Base-by-base conservation (phyloP, 257 asterid genomes). In the Solanum neorickii region DNA sequence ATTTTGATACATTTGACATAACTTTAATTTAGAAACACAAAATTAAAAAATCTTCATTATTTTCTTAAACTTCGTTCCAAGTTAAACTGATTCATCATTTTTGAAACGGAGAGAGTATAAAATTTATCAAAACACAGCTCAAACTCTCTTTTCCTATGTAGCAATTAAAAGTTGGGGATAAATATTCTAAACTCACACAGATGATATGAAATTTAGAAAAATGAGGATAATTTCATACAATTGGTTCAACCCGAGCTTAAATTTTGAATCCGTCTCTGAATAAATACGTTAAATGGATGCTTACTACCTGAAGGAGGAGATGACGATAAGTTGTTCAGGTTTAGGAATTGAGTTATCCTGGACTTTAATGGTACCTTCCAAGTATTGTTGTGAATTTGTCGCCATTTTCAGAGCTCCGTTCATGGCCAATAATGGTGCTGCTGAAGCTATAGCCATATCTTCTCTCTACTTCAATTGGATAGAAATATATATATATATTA, bases 281-380 rank as follows among this genome's bases (percentile, higher is more conserved):
- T 66, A 25, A 66, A 11, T 5, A 6, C 39, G 5, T 9, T 41
- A 41, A 6, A 7, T 75, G 21, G 56, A 21, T 76, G 15, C 23
- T 44, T 88, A 93, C 99, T 88, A 94, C 99, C 98, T 90, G 98
- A 95, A 39, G 96, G 98, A 37, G 60, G 99, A 94, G 98, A 94
- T 94, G 88, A 94, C 93, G 84, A 97, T 90, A 82, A 94, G 98
- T 88, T 95, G 98, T 27, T 94, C 92, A 52, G 95, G 84, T 91
- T 90, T 95, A 14, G 99, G 96, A 87, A 94, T 88, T 37, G 96
- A 91, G 66, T 97, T 97, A 86, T 96, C 97, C 10, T 95, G 96
- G 86, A 95, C 98, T 90, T 92, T 97, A 41, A 96, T 91, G 86
- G 98, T 93, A 93, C 99, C 87, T 77, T 94, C 96, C 39, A 96